Evolutionary conservation across 495 filamentous ascomycete genomes (phyloP).

Genomic region (Staphylotrichum longicolle): DNA sequence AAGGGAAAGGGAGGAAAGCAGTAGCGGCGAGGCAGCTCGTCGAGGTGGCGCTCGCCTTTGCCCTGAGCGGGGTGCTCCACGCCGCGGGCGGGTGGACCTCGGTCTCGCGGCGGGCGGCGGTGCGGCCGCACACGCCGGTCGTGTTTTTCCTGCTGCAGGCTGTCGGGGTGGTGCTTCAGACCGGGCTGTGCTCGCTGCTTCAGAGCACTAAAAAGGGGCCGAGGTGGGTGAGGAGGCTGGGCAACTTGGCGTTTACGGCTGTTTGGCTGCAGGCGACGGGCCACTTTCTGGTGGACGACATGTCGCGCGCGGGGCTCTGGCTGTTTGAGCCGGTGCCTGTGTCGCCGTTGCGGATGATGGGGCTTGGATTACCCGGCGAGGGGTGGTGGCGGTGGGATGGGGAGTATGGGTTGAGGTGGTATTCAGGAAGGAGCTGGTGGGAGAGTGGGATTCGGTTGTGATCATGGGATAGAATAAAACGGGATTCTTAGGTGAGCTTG

Average conservation of each 20-base stretch:
- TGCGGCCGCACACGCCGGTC: constrained; percentile 35
- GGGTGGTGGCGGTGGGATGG: constrained; percentile 60
- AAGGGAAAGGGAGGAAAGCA: background rate
- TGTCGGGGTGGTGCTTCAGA: constrained; percentile 55
- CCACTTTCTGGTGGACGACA: constrained; percentile 60
- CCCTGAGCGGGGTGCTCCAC: constrained; percentile 59
- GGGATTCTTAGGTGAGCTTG: background rate
- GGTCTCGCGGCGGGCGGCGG: constrained; percentile 14
- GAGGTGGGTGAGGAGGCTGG: too few relatives aligned
- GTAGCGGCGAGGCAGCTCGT: background rate
- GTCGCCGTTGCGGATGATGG: constrained; percentile 55
- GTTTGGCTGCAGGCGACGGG: background rate
- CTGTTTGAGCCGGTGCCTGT: constrained; percentile 68
- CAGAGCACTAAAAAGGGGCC: too few relatives aligned
- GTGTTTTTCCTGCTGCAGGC: constrained; percentile 57
- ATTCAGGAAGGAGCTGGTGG: constrained; percentile 58
- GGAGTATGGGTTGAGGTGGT: constrained; percentile 46
- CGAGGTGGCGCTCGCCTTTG: constrained; percentile 47
- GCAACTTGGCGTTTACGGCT: too few relatives aligned
- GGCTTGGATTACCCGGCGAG: constrained; percentile 50
- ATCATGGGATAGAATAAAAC: background rate
- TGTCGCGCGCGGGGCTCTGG: constrained; percentile 60
- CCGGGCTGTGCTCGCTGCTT: constrained; percentile 11
- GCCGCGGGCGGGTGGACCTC: constrained; percentile 55
- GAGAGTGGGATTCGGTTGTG: constrained; percentile 55